phyloP scores from a whole-genome alignment of 495 filamentous ascomycete species.

The Podospora australis region DNA sequence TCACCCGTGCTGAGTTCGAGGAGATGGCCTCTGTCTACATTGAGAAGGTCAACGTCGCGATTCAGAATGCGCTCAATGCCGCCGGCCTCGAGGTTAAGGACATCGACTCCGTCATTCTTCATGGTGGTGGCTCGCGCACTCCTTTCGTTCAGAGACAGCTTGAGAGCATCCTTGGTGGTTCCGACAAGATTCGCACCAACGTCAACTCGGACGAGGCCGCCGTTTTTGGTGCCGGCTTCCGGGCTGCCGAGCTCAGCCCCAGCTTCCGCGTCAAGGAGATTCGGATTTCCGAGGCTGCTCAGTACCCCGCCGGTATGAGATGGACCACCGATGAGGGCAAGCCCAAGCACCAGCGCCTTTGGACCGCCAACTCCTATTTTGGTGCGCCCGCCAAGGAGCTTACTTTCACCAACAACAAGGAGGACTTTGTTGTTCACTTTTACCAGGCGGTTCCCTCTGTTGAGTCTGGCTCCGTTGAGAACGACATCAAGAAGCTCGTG shows the following conservation, averaged over 20 bases:
- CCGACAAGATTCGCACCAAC: slow-evolving; percentile 78
- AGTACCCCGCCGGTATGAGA: slow-evolving; percentile 65
- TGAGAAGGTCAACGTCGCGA: slow-evolving; percentile 58
- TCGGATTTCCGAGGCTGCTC: slow-evolving; percentile 62
- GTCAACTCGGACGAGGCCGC: slow-evolving; percentile 97
- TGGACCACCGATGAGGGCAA: slow-evolving; percentile 65
- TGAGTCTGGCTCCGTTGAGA: slow-evolving; percentile 33
- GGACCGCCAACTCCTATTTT: slow-evolving; percentile 68
- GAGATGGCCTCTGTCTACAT: slow-evolving; percentile 64
- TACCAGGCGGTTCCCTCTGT: slow-evolving; percentile 59
- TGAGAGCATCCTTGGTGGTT: slow-evolving; percentile 63
- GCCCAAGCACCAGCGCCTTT: slow-evolving; percentile 57
- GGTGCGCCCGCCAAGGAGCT: slow-evolving; percentile 74
- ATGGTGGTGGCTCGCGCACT: slow-evolving; percentile 84
- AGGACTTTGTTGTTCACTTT: slow-evolving; percentile 77
- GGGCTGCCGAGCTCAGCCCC: slow-evolving; percentile 82
- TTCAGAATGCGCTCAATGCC: slow-evolving; percentile 66
- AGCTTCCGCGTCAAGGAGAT: slow-evolving; percentile 98
- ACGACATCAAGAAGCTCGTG: slow-evolving; percentile 48
- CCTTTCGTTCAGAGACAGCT: slow-evolving; percentile 91
- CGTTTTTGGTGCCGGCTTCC: slow-evolving; percentile 94
- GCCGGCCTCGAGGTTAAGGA: slow-evolving; percentile 69
- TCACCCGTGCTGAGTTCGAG: slow-evolving; percentile 78
- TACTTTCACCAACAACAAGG: slow-evolving; percentile 77
- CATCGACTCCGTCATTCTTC: slow-evolving; percentile 85